Conservation (phyloP, 768 basidiomycete species). For the Chlorophyllum brunneum region DNA sequence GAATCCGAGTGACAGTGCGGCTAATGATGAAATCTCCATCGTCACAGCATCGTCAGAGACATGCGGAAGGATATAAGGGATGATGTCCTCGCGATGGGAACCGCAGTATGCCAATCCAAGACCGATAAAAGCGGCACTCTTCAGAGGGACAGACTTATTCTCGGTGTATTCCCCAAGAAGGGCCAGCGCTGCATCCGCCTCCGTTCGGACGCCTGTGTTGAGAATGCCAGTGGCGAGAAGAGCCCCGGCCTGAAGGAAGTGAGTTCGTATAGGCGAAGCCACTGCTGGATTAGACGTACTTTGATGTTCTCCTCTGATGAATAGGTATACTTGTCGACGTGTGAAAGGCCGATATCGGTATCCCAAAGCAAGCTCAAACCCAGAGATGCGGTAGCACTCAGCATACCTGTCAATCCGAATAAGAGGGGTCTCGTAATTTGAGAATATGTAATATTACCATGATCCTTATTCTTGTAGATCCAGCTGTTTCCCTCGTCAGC, state of each 20-base stretch:
- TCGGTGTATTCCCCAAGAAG: slow-evolving; percentile 88
- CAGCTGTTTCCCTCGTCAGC: slow-evolving; percentile 96
- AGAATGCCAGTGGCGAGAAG: slow-evolving; percentile 92
- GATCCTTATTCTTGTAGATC: slow-evolving; percentile 99
- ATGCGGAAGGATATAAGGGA: slow-evolving; percentile 71
- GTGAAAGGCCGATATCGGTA: slow-evolving; percentile 87
- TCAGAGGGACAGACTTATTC: slow-evolving; percentile 79
- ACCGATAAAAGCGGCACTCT: slow-evolving; percentile 86
- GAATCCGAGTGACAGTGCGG: slow-evolving; percentile 88
- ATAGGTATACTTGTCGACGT: slow-evolving; percentile 97
- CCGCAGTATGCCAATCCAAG: slow-evolving; percentile 94
- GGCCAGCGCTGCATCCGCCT: slow-evolving; percentile 90
- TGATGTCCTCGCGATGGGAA: slow-evolving; percentile 85
- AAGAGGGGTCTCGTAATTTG: background rate
- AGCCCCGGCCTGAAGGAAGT: slow-evolving; percentile 67
- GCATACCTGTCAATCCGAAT: slow-evolving; percentile 62
- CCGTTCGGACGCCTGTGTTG: slow-evolving; percentile 84
- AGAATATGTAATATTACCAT: slow-evolving; percentile 48
- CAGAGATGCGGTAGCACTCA: slow-evolving; percentile 92
- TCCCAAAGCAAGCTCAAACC: slow-evolving; percentile 96
- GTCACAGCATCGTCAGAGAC: slow-evolving; percentile 77
- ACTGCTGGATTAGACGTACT: slow-evolving; percentile 27
- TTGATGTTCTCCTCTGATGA: slow-evolving; percentile 96
- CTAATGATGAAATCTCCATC: slow-evolving; percentile 86
- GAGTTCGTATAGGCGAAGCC: background rate